These are phyloP conservation scores for Starmerella bacillaris DNA, from an alignment of 805 yeast species.

Conservation along the genomic window DNA sequence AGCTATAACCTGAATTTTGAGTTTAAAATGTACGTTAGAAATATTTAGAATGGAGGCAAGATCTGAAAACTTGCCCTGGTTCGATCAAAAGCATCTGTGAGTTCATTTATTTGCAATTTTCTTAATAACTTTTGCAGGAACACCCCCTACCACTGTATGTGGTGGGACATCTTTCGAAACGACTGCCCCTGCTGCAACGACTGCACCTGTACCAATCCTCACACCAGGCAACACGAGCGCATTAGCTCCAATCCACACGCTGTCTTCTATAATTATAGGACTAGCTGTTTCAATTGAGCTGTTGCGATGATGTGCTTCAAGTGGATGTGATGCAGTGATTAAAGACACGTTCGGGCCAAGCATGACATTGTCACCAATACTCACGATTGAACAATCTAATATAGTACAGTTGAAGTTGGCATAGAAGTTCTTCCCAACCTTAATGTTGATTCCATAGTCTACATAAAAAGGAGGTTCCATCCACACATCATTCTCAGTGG, in stretches of 20 bases:
- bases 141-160: constrained; percentile 41
- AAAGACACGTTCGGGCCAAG: constrained; percentile 47
- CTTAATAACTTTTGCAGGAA: constrained; percentile 33
- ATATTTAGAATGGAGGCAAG: too few species aligned
- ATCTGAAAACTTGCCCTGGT: too few species aligned
- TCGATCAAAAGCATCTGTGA: too few species aligned
- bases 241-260: constrained; percentile 51
- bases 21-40: too few species aligned
- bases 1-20: too few species aligned
- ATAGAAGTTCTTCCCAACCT: constrained; percentile 40
- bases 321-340: constrained; percentile 47
- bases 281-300: constrained; percentile 38
- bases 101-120: too few species aligned
- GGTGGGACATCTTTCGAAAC: constrained; percentile 42
- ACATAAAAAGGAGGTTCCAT: constrained; percentile 43
- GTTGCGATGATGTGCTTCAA: constrained; percentile 27
- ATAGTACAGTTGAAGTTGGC: constrained; percentile 36
- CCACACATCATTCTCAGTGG: constrained; percentile 25
- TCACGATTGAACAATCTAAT: constrained; percentile 43
- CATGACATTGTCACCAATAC: constrained; percentile 41
- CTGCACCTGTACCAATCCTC: constrained; percentile 41
- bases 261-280: constrained; percentile 42
- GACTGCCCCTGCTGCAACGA: constrained; percentile 52
- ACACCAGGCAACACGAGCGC: constrained; percentile 46
- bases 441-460: constrained; percentile 50